Base-by-base conservation (phyloP, 2,329 filamentous ascomycete species). In the Botrytis porri region DNA sequence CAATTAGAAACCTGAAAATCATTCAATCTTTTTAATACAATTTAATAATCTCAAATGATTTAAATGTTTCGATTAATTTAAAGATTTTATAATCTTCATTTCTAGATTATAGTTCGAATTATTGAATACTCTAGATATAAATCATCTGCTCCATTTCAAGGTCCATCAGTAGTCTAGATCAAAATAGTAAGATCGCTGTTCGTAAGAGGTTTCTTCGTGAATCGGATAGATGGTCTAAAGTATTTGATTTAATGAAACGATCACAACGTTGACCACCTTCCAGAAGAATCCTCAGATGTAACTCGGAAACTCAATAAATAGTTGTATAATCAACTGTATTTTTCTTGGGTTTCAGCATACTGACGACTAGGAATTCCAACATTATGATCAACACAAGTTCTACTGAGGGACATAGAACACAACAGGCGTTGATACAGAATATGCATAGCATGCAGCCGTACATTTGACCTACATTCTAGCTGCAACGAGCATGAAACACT, bases 341-440 rank as follows among this genome's bases (percentile, higher is more conserved):
- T 4, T 14, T 22, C 7, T 22, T 9, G 3, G 3, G 35, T n/a
- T n/a, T n/a, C n/a, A n/a, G 2, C 4, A n/a, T 10, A 9, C 37
- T 25, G 14, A 29, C 14, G 41, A n/a, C 25, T n/a, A 25, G 4
- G 8, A n/a, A 12, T 14, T n/a, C 0, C 12, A n/a, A 61, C 18
- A 35, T 8, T 1, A 16, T n/a, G 12, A 3, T 25, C 20, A 39
- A 39, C 35, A n/a, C 7, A 37, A 14, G 25, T 37, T 61, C 3
- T 16, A 9, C 39, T 14, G 20, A 32, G 43, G 25, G 18, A 16
- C 22, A 10, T 9, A 37, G 43, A 4, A 18, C 29, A 25, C 25
- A 6, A 51, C n/a, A 54, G 45, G 39, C 22, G 1, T 54, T 39
- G 64, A 9, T 39, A 3, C 25, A 29, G 45, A 54, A 29, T 66